Evolutionary conservation across 768 basidiomycete species (phyloP).

Genomic region (Mycena capillaripes): DNA sequence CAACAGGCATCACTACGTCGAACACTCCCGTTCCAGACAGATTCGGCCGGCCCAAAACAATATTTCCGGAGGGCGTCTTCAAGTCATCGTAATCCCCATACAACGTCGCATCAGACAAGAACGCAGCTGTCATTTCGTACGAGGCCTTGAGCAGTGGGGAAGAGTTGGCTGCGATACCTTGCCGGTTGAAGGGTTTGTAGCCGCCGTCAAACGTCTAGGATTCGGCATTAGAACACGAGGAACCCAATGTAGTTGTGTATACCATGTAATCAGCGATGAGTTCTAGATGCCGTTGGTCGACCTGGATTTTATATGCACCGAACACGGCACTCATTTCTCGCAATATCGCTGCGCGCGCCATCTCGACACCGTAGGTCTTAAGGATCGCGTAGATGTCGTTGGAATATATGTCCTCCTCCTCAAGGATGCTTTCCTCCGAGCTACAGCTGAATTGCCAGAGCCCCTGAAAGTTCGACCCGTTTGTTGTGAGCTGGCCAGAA

Average conservation of each 20-base stretch:
- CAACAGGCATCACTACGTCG: conserved; percentile 77
- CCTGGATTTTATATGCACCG: conserved; percentile 94
- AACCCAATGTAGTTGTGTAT: conserved; percentile 41
- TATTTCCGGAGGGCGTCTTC: conserved; percentile 89
- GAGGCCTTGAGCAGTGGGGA: conserved; percentile 98
- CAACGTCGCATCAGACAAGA: conserved; percentile 94
- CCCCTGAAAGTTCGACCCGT: conserved; percentile 93
- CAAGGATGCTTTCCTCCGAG: conserved; percentile 70
- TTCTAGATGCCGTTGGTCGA: conserved; percentile 93
- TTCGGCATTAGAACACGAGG: conserved; percentile 19
- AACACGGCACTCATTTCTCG: conserved; percentile 94
- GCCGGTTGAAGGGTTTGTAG: conserved; percentile 98
- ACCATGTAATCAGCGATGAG: conserved; percentile 99
- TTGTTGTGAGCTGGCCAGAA: conserved; percentile 82
- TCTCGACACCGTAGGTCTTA: conserved; percentile 96
- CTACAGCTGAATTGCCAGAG: conserved; percentile 84
- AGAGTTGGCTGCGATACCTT: conserved; percentile 91
- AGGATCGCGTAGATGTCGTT: conserved; percentile 96
- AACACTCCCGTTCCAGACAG: conserved; percentile 96
- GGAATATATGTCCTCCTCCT: conserved; percentile 87
- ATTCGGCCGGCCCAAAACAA: conserved; percentile 91
- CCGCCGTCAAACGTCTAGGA: conserved; percentile 95
- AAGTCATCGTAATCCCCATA: conserved; percentile 97
- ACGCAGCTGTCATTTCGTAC: conserved; percentile 95
- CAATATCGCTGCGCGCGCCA: conserved; percentile 92